Conservation (phyloP, 1,284 basidiomycete genomes). For the Kwoniella shivajii region DNA sequence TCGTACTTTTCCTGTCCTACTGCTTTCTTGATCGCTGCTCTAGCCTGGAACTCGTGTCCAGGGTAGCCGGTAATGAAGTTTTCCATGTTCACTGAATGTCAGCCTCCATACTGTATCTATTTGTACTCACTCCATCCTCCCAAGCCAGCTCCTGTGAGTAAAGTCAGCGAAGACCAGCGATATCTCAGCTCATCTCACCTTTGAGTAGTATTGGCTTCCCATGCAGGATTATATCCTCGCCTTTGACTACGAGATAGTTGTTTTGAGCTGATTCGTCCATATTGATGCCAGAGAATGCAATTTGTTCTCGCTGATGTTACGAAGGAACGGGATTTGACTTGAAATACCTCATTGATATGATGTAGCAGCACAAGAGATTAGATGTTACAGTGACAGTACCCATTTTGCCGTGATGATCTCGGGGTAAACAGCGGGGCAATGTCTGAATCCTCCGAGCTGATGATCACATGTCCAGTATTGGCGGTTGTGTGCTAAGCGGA, state of each 20-base stretch:
- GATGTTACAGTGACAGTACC: too few relatives aligned
- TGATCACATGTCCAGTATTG: too few relatives aligned
- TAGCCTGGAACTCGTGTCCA: constrained; percentile 60
- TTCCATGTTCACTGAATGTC: constrained; percentile 48
- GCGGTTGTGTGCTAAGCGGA: too few relatives aligned
- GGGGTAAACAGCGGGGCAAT: too few relatives aligned
- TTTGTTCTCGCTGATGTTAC: neutral
- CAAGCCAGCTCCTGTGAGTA: constrained; percentile 35
- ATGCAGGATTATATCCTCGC: constrained; percentile 30
- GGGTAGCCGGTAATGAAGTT: constrained; percentile 51
- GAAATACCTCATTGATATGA: too few relatives aligned
- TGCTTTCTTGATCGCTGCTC: constrained; percentile 67
- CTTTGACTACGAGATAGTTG: constrained; percentile 19
- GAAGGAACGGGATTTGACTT: too few relatives aligned
- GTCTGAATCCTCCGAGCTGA: too few relatives aligned
- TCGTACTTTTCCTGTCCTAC: constrained; percentile 69
- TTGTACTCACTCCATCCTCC: constrained; percentile 53
- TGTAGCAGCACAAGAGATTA: too few relatives aligned
- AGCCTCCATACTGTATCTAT: too few relatives aligned
- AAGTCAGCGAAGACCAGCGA: neutral
- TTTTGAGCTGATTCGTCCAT: neutral
- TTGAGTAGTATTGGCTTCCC: constrained; percentile 43
- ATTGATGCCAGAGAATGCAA: neutral
- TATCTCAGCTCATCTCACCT: constrained; percentile 15
- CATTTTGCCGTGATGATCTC: too few relatives aligned